Evolutionary conservation across 495 filamentous ascomycete genomes (phyloP).

Genomic region (Penicillium odoratum): DNA sequence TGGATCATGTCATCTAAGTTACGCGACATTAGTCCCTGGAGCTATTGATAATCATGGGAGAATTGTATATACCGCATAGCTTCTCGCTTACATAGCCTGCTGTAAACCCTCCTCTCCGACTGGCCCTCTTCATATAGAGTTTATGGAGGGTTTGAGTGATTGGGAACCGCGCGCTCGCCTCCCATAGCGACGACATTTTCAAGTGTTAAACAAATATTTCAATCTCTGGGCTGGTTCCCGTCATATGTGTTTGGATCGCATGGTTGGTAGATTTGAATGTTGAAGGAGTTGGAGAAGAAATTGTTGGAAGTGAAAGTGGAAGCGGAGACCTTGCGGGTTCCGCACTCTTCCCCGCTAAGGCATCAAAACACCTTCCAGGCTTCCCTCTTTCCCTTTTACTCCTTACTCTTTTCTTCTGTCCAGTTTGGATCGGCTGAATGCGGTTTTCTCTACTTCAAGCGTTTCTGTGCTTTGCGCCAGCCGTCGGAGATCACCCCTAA

Average conservation of each 20-base stretch:
- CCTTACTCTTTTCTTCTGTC: not conserved
- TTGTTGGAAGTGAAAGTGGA: not conserved
- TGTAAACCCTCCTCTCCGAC: not conserved
- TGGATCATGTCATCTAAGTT: conserved; percentile 49
- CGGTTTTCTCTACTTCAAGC: conserved; percentile 15
- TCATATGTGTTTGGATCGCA: not conserved
- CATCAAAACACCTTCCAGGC: conserved; percentile 4
- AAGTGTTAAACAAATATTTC: not conserved
- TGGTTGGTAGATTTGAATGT: not conserved
- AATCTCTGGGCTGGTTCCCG: not conserved
- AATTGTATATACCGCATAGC: conserved; percentile 55
- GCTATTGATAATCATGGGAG: not conserved
- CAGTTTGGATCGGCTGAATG: conserved; percentile 25
- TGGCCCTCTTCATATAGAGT: not conserved
- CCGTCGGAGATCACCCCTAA: conserved; percentile 14
- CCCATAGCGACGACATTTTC: not conserved
- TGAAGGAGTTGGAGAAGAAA: not conserved
- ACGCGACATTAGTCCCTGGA: not conserved
- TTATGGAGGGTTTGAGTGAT: conserved; percentile 20
- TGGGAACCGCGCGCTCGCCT: conserved; percentile 19
- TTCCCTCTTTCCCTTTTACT: conserved; percentile 6
- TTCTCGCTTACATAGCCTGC: conserved; percentile 54
- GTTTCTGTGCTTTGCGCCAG: conserved; percentile 18
- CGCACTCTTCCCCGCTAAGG: not conserved
- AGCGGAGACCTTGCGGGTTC: conserved; percentile 11